phyloP scores from a whole-genome alignment of 768 basidiomycete genomes.

The Pholiota conissans region DNA sequence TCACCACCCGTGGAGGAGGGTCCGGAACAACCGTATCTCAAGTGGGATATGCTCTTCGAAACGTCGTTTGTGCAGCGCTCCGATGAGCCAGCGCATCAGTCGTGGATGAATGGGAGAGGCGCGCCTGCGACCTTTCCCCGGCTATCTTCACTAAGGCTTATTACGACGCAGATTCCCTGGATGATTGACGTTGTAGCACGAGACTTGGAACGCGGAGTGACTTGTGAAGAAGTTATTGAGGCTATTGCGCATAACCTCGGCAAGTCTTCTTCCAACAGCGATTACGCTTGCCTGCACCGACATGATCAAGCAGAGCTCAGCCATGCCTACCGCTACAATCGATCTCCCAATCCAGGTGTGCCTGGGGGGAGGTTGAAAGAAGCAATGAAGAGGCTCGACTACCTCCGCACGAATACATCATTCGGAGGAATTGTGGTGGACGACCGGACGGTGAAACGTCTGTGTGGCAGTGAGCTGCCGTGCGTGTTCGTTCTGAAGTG shows the following conservation, averaged over 20 bases:
- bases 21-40: constrained; percentile 47
- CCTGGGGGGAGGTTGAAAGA: constrained; percentile 69
- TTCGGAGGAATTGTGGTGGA: constrained; percentile 63
- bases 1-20: constrained; percentile 40
- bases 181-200: constrained; percentile 66
- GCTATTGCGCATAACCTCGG: constrained; percentile 49
- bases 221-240: constrained; percentile 67
- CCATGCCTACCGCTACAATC: constrained; percentile 62
- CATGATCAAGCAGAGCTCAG: constrained; percentile 42
- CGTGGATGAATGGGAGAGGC: constrained; percentile 68
- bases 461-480: constrained; percentile 50
- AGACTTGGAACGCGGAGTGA: constrained; percentile 60
- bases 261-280: constrained; percentile 47
- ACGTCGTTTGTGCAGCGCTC: constrained; percentile 62
- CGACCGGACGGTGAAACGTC: constrained; percentile 39
- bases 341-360: constrained; percentile 60
- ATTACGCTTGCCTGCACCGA: constrained; percentile 45
- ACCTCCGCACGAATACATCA: constrained; percentile 54
- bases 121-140: constrained; percentile 68
- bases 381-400: constrained; percentile 68
- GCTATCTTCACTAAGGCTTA: constrained; percentile 52
- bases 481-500: constrained; percentile 64
- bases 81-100: constrained; percentile 52
- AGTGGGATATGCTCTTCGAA: constrained; percentile 75
- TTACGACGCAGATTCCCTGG: constrained; percentile 67